Conservation (phyloP, 768 basidiomycete genomes). For the Amanita subjunquillea region DNA sequence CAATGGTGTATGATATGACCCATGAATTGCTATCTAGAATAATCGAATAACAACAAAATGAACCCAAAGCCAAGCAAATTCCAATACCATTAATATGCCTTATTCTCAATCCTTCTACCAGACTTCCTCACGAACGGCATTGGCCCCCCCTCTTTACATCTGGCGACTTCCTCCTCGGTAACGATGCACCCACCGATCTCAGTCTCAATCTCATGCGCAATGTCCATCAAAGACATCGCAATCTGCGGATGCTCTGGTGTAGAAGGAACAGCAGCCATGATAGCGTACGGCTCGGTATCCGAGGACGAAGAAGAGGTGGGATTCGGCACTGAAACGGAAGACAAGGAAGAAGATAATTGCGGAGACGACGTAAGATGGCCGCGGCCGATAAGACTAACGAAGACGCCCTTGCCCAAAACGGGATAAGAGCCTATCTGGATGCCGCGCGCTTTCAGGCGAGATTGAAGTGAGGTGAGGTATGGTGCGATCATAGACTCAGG, state of each 20-base stretch:
- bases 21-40: too few relatives aligned
- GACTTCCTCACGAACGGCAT: conserved; percentile 9
- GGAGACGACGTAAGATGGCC: neutral
- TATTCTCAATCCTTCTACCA: neutral
- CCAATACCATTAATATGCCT: conserved; percentile 6
- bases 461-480: conserved; percentile 70
- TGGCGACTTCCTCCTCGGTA: conserved; percentile 55
- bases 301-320: neutral
- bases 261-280: conserved; percentile 11
- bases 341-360: neutral
- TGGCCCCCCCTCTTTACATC: conserved; percentile 29
- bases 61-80: too few relatives aligned
- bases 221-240: conserved; percentile 35
- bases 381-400: conserved; percentile 61
- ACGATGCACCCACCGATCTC: conserved; percentile 48
- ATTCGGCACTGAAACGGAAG: neutral
- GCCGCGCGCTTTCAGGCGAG: conserved; percentile 60
- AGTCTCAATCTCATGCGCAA: conserved; percentile 54
- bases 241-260: neutral
- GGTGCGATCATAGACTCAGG: conserved; percentile 81
- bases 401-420: conserved; percentile 51
- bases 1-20: too few relatives aligned
- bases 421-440: conserved; percentile 81
- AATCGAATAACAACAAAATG: too few relatives aligned
- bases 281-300: conserved; percentile 15